Percentiles rank a stretch among this genome's conserved stretches.
Conservation (phyloP, 306 rosid species). For the Lablab purpureus region DNA sequence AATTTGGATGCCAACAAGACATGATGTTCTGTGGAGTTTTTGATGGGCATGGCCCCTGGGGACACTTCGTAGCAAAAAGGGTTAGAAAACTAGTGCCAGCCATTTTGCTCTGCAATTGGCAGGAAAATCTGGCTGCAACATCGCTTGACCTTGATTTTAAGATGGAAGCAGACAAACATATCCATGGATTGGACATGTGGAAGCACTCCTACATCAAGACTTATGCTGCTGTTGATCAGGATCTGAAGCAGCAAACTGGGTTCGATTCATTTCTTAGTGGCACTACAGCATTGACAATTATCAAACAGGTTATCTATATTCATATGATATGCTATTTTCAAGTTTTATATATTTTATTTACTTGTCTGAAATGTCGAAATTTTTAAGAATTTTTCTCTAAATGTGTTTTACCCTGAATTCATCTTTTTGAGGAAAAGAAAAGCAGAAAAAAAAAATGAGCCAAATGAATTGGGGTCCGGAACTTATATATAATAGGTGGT, state of each 20-base stretch:
- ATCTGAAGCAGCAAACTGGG: constrained; percentile 69
- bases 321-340: constrained; percentile 25
- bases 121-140: constrained; percentile 61
- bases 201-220: constrained; percentile 73
- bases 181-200: constrained; percentile 65
- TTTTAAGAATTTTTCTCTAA: neutral
- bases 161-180: constrained; percentile 55
- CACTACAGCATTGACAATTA: constrained; percentile 77
- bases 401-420: neutral
- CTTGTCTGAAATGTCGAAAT: neutral
- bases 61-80: constrained; percentile 77
- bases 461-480: neutral
- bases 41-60: constrained; percentile 95
- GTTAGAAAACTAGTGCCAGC: constrained; percentile 71
- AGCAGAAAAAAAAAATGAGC: too few relatives aligned
- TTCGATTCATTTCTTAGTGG: constrained; percentile 79
- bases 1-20: constrained; percentile 82
- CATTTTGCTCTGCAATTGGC: constrained; percentile 72
- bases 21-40: constrained; percentile 83
- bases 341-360: constrained; percentile 25
- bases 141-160: constrained; percentile 57
- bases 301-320: constrained; percentile 74
- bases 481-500: neutral
- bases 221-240: constrained; percentile 69
- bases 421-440: too few relatives aligned